Evolutionary conservation across 148 eudicot species (phyloP).

Genomic region (Selenicereus undatus): DNA sequence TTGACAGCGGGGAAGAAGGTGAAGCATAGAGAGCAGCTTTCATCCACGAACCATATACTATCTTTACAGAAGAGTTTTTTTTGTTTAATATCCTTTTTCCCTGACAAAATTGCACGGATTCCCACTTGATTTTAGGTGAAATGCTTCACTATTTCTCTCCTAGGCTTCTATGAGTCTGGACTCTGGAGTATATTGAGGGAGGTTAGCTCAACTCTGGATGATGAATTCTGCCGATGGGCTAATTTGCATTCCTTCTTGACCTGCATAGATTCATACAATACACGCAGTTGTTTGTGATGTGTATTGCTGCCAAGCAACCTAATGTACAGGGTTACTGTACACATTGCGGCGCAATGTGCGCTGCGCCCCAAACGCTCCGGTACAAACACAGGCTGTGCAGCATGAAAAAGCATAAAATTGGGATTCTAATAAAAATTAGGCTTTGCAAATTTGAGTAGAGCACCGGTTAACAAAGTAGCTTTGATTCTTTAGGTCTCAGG

Average conservation of each 20-base stretch:
- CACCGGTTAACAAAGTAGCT: too few relatives aligned
- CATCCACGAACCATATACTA: background rate
- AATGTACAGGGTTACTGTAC: too few relatives aligned
- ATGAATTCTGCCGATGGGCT: background rate
- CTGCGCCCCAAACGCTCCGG: too few relatives aligned
- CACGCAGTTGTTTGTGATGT: too few relatives aligned
- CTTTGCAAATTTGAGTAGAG: too few relatives aligned
- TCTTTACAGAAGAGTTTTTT: background rate
- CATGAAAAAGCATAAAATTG: too few relatives aligned
- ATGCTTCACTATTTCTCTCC: background rate
- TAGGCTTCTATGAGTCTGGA: background rate
- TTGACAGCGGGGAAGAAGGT: background rate
- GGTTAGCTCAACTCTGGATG: background rate
- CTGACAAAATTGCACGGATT: background rate
- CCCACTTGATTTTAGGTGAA: too few relatives aligned
- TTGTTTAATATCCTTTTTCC: background rate
- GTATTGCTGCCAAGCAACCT: too few relatives aligned
- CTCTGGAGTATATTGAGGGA: background rate
- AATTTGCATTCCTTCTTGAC: background rate
- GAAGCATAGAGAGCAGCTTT: conserved; percentile 1
- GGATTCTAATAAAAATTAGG: too few relatives aligned
- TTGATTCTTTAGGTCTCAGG: too few relatives aligned
- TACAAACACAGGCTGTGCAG: too few relatives aligned
- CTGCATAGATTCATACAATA: background rate
- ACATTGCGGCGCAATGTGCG: too few relatives aligned